These are phyloP conservation scores for Penicillium psychrosexuale DNA, from an alignment of 2,329 filamentous ascomycete genomes.

Conservation along the genomic window DNA sequence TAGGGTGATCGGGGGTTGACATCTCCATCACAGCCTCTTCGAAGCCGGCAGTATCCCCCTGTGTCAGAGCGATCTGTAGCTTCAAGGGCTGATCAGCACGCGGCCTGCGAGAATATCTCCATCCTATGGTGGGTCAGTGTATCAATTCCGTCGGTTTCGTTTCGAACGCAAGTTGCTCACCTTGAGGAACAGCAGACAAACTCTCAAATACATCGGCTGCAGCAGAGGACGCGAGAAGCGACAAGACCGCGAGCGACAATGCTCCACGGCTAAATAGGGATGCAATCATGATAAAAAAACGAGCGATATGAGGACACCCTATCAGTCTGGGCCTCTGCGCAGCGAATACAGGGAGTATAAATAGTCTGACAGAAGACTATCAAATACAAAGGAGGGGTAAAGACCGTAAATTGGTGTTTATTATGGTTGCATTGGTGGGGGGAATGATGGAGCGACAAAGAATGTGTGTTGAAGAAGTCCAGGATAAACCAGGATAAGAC, in stretches of 20 bases:
- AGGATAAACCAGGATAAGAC: background rate
- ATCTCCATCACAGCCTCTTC: constrained; percentile 49
- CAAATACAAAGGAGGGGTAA: constrained; percentile 12
- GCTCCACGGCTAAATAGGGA: constrained; percentile 26
- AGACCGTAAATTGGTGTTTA: constrained; percentile 15
- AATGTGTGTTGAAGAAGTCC: constrained; percentile 3
- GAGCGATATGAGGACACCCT: constrained; percentile 8
- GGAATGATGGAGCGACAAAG: constrained; percentile 11
- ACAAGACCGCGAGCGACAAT: constrained; percentile 31
- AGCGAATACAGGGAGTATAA: constrained; percentile 13
- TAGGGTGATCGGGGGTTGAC: constrained; percentile 48
- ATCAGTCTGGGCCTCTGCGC: background rate
- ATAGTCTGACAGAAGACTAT: constrained; percentile 4
- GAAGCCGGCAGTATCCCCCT: constrained; percentile 37
- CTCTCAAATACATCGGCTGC: constrained; percentile 37
- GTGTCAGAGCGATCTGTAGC: constrained; percentile 37
- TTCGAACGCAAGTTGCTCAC: constrained; percentile 17
- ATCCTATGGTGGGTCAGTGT: constrained; percentile 24
- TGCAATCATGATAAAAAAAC: constrained; percentile 25
- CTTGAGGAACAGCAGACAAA: constrained; percentile 34
- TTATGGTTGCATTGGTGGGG: constrained; percentile 25
- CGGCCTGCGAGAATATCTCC: constrained; percentile 32
- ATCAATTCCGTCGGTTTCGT: background rate
- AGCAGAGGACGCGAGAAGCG: constrained; percentile 28
- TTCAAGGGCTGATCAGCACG: constrained; percentile 26